A percentile compares a stretch with the other conserved stretches of the same genome.
These are phyloP conservation scores for Vitis riparia DNA, from an alignment of 164 flowering plant genomes.

Conservation along the genomic window DNA sequence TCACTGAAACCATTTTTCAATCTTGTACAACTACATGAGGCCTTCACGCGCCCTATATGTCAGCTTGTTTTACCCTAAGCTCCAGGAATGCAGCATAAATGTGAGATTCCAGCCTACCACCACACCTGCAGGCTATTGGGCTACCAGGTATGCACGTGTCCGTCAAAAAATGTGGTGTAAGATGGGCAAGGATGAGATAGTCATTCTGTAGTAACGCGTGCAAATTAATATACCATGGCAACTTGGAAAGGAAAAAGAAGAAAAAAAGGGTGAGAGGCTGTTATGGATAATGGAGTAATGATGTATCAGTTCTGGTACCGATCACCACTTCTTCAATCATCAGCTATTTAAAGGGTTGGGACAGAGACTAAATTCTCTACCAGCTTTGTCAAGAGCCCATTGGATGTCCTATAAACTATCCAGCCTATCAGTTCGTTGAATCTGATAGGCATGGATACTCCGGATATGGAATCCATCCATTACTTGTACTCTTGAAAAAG, in stretches of 20 bases:
- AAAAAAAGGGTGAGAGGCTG: constrained; percentile 1
- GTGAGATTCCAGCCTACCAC: no score
- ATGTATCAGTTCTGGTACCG: not conserved
- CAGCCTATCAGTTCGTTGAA: constrained; percentile 15
- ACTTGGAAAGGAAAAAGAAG: constrained; percentile 10
- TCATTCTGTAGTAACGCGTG: not conserved
- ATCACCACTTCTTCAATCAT: constrained; percentile 9
- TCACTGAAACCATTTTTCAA: no score
- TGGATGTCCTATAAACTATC: constrained; percentile 9
- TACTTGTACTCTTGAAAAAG: constrained; percentile 28
- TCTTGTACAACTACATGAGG: no score
- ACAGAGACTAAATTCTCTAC: constrained; percentile 17
- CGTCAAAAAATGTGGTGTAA: no score
- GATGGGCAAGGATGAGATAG: constrained; percentile 12
- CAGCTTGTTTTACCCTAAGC: no score
- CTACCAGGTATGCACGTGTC: no score
- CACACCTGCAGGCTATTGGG: no score
- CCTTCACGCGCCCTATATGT: no score
- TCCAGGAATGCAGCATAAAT: no score
- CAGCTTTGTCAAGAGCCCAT: constrained; percentile 27
- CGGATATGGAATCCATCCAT: constrained; percentile 29
- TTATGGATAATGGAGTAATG: constrained; percentile 7
- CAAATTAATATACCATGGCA: constrained; percentile 1
- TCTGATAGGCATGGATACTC: constrained; percentile 18
- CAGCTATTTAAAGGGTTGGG: constrained; percentile 31